Evolutionary conservation across 2,329 filamentous ascomycete species (phyloP), one percentile per base, ranked within the genome.

Genomic region (Arthroderma uncinatum): DNA sequence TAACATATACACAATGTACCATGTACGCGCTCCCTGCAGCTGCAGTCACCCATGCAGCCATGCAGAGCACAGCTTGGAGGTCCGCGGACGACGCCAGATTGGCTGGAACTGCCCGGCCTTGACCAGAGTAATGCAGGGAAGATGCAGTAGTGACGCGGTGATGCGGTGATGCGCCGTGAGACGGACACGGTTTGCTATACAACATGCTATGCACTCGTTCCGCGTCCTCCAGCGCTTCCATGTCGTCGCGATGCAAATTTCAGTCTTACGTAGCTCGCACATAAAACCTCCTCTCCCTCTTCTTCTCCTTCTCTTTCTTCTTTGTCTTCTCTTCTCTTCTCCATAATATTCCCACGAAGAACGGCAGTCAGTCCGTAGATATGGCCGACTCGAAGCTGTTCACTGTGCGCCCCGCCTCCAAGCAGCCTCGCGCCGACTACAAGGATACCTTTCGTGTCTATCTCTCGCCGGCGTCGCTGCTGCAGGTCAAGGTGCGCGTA

Each of bases 371-470:
- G 19, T n/a, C n/a, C n/a, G n/a, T n/a, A n/a, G n/a, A n/a, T n/a
- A 55, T 55, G 53, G 23, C 34, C 3, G 53, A 42, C 33, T 37
- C 30, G 36, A 55, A 55, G 37, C 53, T 55, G 59, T 82, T 81
- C 62, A 79, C 77, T 12, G 74, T 81, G 59, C 78, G 81, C 55
- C 79, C 79, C n/a, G 66, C 79, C 60, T 73, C 76, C 54, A 76
- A 75, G 55, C 73, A 75, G 48, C 68, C 71, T 2, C 70, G 71
- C 62, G 71, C 71, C 60, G 74, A 78, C 21, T 69, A 79, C 25
- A 80, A 79, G 64, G 79, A 80, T 64, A 77, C 79, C 2, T 83
- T 84, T 64, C 75, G 81, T n/a, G 71, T 84, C 37, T 78, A 81
- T 62, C 68, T 84, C 8, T 77, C 80, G 1, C 73, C 76, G 7